Percentiles rank a stretch among this genome's conserved stretches.
phyloP scores from a whole-genome alignment of 495 filamentous ascomycete species.

The Acidiella bohemica region DNA sequence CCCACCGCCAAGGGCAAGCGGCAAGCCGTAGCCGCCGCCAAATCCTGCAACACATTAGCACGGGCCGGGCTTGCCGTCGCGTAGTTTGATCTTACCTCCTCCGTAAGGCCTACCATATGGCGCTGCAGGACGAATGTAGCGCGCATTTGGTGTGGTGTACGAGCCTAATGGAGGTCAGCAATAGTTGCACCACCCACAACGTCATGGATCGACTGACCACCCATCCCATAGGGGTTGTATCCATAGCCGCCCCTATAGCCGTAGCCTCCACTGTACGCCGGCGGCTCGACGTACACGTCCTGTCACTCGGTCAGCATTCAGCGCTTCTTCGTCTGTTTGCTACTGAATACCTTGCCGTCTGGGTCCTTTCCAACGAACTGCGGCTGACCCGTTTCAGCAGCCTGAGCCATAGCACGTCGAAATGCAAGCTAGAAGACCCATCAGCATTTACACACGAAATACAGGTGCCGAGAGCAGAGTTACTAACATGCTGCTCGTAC shows the following conservation, averaged over 20 bases:
- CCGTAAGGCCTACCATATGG: slow-evolving; percentile 36
- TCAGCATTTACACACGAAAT: too few species aligned
- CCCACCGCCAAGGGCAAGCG: slow-evolving; percentile 29
- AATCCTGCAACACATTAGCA: too few species aligned
- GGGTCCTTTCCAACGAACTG: slow-evolving; percentile 34
- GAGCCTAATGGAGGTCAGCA: slow-evolving; percentile 18
- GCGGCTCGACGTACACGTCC: slow-evolving; percentile 38
- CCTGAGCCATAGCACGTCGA: slow-evolving; percentile 33
- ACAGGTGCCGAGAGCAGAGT: too few species aligned
- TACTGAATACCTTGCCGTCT: slow-evolving; percentile 32
- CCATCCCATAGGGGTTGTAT: slow-evolving; percentile 29
- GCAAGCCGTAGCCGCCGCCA: slow-evolving; percentile 32
- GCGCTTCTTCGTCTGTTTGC: too few species aligned
- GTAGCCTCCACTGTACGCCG: slow-evolving; percentile 17
- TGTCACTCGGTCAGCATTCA: too few species aligned
- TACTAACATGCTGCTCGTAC: slow-evolving; percentile 29
- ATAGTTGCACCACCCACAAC: neutral
- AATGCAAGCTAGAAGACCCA: too few species aligned
- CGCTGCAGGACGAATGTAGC: slow-evolving; percentile 31
- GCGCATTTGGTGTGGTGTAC: slow-evolving; percentile 32
- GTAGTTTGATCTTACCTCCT: too few species aligned
- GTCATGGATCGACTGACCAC: neutral
- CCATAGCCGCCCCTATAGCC: slow-evolving; percentile 20
- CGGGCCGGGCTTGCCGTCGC: too few species aligned
- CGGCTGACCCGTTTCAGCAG: slow-evolving; percentile 33